Base-by-base conservation (phyloP, 2,329 filamentous ascomycete genomes). In the Xenoacremonium recifei region DNA sequence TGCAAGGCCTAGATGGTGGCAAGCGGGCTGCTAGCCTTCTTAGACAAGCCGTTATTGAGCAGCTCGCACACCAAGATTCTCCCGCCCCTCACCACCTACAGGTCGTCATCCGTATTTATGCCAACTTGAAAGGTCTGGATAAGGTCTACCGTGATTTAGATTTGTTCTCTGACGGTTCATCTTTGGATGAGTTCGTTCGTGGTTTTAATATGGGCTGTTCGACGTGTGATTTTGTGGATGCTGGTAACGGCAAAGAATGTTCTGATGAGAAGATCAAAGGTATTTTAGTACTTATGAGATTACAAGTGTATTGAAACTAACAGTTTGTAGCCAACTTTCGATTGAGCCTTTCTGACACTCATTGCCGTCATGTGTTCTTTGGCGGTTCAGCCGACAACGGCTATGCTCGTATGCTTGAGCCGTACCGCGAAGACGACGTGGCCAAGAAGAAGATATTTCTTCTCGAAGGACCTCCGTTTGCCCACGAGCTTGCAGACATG, bases 171-270 rank as follows among this genome's bases (percentile, higher is more conserved):
- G 43, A 58, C 9, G 34, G 50, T 4, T 46, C 48, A 6, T 46
- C 48, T 1, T 50, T 71, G 29, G 42, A 51, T 17, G 49, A 56
- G 2, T 72, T 71, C 43, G 58, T 69, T 12, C 64, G 63, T 15
- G 69, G 67, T 0, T 70, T 71, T 54, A 71, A 71, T 39, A 68
- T 64, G 50, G 62, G 57, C 17, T 48, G 63, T 35, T 39, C 54
- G 2, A 40, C 65, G 16, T 68, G 62, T 45, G 66, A 70, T 29
- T 68, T 64, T 41, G 58, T 70, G 18, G 66, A 71, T 53, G 67
- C 64, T 9, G 69, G 68, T 5, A 59, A 64, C 40, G 67, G 67
- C 9, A 71, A 71, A 40, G 67, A 71, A 44, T 70, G 67, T 35
- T 55, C 66, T 2, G 68, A 71, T 49, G 59, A 62, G 25, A 71